Conservation (phyloP, 139 green algal species). For the Tetraselmis chui region DNA sequence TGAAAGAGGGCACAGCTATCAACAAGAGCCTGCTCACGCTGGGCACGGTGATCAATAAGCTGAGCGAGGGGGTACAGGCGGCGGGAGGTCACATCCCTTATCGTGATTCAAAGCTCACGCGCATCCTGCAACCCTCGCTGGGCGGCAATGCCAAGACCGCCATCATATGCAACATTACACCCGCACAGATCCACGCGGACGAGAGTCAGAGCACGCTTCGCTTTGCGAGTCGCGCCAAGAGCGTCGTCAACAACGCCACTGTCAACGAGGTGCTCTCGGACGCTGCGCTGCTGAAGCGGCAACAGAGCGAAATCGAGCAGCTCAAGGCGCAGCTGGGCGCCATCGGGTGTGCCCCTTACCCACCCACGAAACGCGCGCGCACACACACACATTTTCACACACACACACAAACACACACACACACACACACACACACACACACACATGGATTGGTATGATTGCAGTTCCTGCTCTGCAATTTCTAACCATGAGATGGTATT, state of each 20-base stretch:
- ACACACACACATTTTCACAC: too few species aligned
- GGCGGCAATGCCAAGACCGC: conserved; percentile 93
- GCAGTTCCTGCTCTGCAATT: too few species aligned
- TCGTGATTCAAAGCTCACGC: conserved; percentile 82
- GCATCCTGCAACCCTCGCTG: conserved; percentile 87
- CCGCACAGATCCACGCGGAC: conserved; percentile 60
- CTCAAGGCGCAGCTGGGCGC: conserved; percentile 36
- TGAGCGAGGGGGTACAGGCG: conserved; percentile 60
- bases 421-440: too few species aligned
- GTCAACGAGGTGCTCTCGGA: conserved; percentile 81
- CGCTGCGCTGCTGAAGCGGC: conserved; percentile 77
- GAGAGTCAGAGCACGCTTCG: conserved; percentile 88
- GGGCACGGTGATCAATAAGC: conserved; percentile 95
- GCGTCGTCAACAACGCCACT: conserved; percentile 84
- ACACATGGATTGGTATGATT: too few species aligned
- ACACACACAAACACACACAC: too few species aligned
- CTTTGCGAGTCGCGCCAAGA: conserved; percentile 88
- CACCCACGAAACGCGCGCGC: too few species aligned
- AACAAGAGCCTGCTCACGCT: conserved; percentile 88
- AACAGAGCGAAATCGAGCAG: conserved; percentile 84
- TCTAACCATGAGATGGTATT: too few species aligned
- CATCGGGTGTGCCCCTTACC: conserved; percentile 1
- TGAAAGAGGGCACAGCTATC: conserved; percentile 91
- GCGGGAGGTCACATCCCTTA: conserved; percentile 64
- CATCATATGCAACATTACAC: conserved; percentile 92